Conservation (phyloP, 768 basidiomycete genomes). For the Zangia roseola region DNA sequence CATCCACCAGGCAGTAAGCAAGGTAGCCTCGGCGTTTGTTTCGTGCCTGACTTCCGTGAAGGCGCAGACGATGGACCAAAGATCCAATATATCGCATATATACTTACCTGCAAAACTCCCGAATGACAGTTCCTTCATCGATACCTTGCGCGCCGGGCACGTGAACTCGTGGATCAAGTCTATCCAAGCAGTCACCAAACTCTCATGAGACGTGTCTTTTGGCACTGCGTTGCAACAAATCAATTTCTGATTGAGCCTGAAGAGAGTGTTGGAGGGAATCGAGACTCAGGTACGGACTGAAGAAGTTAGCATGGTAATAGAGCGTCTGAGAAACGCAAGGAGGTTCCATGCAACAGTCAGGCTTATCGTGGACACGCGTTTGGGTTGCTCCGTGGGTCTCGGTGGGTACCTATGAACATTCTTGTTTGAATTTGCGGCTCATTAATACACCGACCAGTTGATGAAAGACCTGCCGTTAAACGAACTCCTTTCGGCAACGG, state of each 20-base stretch:
- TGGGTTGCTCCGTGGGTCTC: slow-evolving; percentile 89
- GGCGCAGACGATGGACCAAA: too few species aligned
- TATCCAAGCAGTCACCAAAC: slow-evolving; percentile 93
- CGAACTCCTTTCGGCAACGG: too few species aligned
- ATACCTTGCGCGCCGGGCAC: slow-evolving; percentile 83
- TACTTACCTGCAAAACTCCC: slow-evolving; percentile 68
- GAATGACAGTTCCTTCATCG: slow-evolving; percentile 88
- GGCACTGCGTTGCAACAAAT: slow-evolving; percentile 98
- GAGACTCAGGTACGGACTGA: slow-evolving; percentile 90
- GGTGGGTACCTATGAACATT: slow-evolving; percentile 44
- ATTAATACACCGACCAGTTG: slow-evolving; percentile 46
- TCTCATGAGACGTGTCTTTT: slow-evolving; percentile 86
- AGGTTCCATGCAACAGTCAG: slow-evolving; percentile 96
- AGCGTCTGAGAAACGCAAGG: slow-evolving; percentile 92
- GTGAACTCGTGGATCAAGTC: slow-evolving; percentile 99
- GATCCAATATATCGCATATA: slow-evolving; percentile 76
- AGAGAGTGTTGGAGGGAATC: slow-evolving; percentile 90
- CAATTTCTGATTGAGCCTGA: slow-evolving; percentile 97
- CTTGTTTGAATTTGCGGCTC: neutral
- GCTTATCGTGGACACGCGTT: slow-evolving; percentile 95
- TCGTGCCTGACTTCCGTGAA: slow-evolving; percentile 9
- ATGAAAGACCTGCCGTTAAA: slow-evolving; percentile 99
- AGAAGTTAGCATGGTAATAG: slow-evolving; percentile 90
- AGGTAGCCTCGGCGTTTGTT: slow-evolving; percentile 29
- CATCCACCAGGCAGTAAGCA: slow-evolving; percentile 80